A percentile compares a stretch with the other conserved stretches of the same genome.
These are phyloP conservation scores for Trypanosoma rangeli DNA, from an alignment of 208 protist genomes.

Conservation along the genomic window DNA sequence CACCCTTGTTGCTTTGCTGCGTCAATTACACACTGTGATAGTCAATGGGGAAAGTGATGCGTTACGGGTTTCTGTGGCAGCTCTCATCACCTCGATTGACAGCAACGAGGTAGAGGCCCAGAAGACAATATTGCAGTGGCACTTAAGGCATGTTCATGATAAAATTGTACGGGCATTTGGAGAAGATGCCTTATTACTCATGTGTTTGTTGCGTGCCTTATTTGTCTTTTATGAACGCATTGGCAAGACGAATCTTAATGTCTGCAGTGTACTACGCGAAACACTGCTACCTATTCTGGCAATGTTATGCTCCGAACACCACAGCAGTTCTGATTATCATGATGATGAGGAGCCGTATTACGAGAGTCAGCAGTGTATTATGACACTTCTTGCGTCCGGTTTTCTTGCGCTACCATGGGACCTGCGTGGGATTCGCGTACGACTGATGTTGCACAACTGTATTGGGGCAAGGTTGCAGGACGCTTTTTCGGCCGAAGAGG, in stretches of 20 bases:
- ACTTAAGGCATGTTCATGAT: slow-evolving; percentile 10
- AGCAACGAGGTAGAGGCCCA: neutral
- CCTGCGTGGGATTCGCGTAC: slow-evolving; percentile 15
- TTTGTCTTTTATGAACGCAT: slow-evolving; percentile 23
- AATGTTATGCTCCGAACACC: slow-evolving; percentile 9
- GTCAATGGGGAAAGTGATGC: slow-evolving; percentile 12
- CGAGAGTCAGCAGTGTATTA: slow-evolving; percentile 21
- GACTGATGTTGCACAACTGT: slow-evolving; percentile 10
- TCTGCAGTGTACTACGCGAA: slow-evolving; percentile 5
- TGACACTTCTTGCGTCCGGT: slow-evolving; percentile 18
- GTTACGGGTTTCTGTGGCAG: neutral
- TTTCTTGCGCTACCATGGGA: slow-evolving; percentile 29
- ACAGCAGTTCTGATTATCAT: slow-evolving; percentile 1
- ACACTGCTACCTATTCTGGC: slow-evolving; percentile 22
- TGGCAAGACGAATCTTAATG: slow-evolving; percentile 26
- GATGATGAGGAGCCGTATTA: slow-evolving; percentile 21
- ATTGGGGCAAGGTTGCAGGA: slow-evolving; percentile 5
- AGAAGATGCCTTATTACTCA: slow-evolving; percentile 19
- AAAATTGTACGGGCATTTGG: slow-evolving; percentile 12
- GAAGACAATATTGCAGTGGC: slow-evolving; percentile 13
- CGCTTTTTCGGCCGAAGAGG: slow-evolving; percentile 24
- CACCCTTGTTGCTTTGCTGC: slow-evolving; percentile 38
- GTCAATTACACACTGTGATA: slow-evolving; percentile 35
- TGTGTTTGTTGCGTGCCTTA: slow-evolving; percentile 26
- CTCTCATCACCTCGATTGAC: neutral